A percentile compares a stretch with the other conserved stretches of the same genome.
phyloP scores from a whole-genome alignment of 1,284 basidiomycete species.

The Cryptococcus sp. region DNA sequence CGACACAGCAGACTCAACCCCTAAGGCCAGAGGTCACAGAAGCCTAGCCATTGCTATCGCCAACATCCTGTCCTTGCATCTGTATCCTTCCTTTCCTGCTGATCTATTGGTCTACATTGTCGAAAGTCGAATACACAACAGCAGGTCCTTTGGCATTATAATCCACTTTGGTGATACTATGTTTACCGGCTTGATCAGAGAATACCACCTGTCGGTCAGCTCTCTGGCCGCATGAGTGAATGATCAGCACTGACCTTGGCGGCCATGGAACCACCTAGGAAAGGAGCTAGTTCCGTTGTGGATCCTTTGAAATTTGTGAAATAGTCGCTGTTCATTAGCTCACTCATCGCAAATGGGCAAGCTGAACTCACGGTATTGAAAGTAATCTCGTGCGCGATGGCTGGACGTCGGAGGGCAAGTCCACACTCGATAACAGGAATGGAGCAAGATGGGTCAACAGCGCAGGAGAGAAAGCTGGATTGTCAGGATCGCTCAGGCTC shows the following conservation, averaged over 20 bases:
- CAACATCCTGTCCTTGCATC: too few species aligned
- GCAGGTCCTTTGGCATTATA: conserved; percentile 47
- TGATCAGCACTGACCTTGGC: conserved; percentile 62
- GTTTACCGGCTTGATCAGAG: conserved; percentile 37
- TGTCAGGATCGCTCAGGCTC: not conserved
- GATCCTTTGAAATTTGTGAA: conserved; percentile 85
- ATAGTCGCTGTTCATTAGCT: conserved; percentile 57
- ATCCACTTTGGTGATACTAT: conserved; percentile 45
- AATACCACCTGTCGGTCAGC: conserved; percentile 27
- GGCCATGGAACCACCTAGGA: conserved; percentile 79
- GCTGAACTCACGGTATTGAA: conserved; percentile 59
- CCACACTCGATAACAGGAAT: conserved; percentile 63
- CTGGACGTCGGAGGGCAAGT: conserved; percentile 53
- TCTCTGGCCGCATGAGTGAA: not conserved
- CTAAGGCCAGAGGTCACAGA: too few species aligned
- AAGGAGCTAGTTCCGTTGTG: conserved; percentile 75
- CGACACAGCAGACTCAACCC: too few species aligned
- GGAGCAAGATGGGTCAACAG: conserved; percentile 70
- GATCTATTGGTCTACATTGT: not conserved
- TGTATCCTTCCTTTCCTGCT: too few species aligned
- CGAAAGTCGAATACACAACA: conserved; percentile 33
- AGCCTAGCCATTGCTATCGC: too few species aligned
- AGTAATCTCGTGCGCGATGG: conserved; percentile 63
- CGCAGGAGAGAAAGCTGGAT: conserved; percentile 53
- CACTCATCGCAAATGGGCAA: not conserved